phyloP scores from a whole-genome alignment of 2,329 filamentous ascomycete species.

The Rosellinia necatrix region DNA sequence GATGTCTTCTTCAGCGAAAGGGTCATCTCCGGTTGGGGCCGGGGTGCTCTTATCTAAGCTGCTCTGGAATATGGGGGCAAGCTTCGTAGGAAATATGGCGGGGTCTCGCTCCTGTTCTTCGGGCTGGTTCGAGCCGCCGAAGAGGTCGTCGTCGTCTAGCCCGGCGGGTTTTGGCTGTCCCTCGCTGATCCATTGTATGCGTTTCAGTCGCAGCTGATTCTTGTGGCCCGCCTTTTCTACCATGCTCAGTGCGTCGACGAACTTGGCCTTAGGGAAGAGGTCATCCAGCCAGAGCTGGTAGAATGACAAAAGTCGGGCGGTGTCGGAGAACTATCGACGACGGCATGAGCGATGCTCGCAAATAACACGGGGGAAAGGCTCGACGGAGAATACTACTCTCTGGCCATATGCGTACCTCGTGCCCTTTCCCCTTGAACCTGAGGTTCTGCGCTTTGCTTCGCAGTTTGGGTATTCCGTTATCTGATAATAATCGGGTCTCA shows the following conservation, averaged over 20 bases:
- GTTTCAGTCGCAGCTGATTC: constrained; percentile 73
- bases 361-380: not conserved
- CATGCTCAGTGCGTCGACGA: constrained; percentile 85
- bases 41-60: constrained; percentile 37
- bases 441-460: constrained; percentile 72
- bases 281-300: constrained; percentile 98
- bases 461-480: constrained; percentile 81
- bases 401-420: constrained; percentile 66
- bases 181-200: constrained; percentile 85
- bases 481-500: constrained; percentile 80
- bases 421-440: constrained; percentile 88
- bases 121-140: constrained; percentile 33
- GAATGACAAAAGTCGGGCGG: constrained; percentile 78
- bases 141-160: constrained; percentile 38
- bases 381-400: not conserved
- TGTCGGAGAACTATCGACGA: constrained; percentile 73
- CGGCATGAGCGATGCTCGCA: constrained; percentile 7
- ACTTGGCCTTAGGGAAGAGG: constrained; percentile 91
- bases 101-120: constrained; percentile 38
- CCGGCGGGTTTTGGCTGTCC: constrained; percentile 56
- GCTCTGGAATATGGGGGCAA: constrained; percentile 48
- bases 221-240: constrained; percentile 93
- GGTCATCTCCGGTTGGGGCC: constrained; percentile 42
- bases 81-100: constrained; percentile 39
- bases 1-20: constrained; percentile 55